Percentiles rank a stretch among this genome's conserved stretches.
phyloP scores from a whole-genome alignment of 1,284 basidiomycete species.

The Cryptococcus depauperatus region DNA sequence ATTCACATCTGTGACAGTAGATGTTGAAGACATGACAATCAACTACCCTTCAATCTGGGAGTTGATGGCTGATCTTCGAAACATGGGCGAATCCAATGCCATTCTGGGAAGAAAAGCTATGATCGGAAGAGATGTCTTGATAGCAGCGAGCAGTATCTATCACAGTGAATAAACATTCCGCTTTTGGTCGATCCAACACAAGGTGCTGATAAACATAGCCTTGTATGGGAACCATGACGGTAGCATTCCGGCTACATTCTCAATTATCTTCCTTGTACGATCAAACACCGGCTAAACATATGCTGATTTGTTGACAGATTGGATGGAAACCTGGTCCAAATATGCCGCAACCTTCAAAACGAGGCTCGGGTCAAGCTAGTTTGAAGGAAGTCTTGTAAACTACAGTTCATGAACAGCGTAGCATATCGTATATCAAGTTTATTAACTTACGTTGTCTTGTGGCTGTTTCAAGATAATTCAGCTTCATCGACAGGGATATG shows the following conservation, averaged over 20 bases:
- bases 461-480: too few relatives aligned
- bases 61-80: slow-evolving; percentile 79
- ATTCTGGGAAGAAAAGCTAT: slow-evolving; percentile 63
- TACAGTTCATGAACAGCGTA: too few relatives aligned
- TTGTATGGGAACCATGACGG: slow-evolving; percentile 78
- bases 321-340: slow-evolving; percentile 91
- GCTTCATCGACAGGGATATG: too few relatives aligned
- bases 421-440: too few relatives aligned
- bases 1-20: slow-evolving; percentile 88
- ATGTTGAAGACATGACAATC: slow-evolving; percentile 86
- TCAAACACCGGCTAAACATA: background rate
- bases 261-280: slow-evolving; percentile 81
- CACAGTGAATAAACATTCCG: slow-evolving; percentile 53
- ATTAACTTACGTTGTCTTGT: too few relatives aligned
- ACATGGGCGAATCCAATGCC: slow-evolving; percentile 97
- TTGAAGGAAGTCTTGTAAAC: slow-evolving; percentile 68
- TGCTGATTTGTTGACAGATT: slow-evolving; percentile 53
- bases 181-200: background rate
- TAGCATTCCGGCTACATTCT: slow-evolving; percentile 86
- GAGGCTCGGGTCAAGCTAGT: slow-evolving; percentile 73
- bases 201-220: slow-evolving; percentile 48
- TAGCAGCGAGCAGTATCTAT: slow-evolving; percentile 89
- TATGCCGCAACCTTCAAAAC: slow-evolving; percentile 74
- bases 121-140: slow-evolving; percentile 76
- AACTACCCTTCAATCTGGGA: slow-evolving; percentile 96